phyloP scores from a whole-genome alignment of 192 early-diverging fungal genomes.

The Coemansia sp. region DNA sequence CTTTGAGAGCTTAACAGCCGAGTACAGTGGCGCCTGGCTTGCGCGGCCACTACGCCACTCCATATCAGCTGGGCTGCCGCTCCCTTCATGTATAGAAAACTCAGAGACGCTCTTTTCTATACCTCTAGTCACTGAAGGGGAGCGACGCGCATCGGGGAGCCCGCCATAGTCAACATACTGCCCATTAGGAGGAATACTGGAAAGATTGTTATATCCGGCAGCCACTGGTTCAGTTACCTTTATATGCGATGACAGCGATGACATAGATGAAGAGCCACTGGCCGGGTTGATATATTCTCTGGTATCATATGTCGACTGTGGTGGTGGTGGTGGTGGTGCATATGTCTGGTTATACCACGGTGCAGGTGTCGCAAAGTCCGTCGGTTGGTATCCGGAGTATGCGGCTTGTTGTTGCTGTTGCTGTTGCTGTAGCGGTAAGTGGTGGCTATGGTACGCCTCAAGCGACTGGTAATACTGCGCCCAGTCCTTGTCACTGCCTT shows the following conservation, averaged over 20 bases:
- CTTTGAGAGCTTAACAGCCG: constrained; percentile 34
- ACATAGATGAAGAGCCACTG: background rate
- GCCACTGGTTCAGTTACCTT: background rate
- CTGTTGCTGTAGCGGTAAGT: constrained; percentile 14
- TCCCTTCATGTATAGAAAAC: constrained; percentile 6
- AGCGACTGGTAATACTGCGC: constrained; percentile 47
- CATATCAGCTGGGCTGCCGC: background rate
- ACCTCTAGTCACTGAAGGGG: constrained; percentile 33
- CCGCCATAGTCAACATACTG: background rate
- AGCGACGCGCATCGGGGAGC: constrained; percentile 18
- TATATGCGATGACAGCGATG: background rate
- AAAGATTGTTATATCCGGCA: background rate
- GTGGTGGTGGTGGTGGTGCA: background rate
- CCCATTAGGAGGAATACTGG: background rate
- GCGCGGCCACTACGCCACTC: constrained; percentile 7
- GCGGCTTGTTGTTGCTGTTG: constrained; percentile 19
- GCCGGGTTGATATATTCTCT: background rate
- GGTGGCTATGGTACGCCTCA: constrained; percentile 40
- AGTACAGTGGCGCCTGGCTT: constrained; percentile 33
- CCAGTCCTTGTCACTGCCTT: constrained; percentile 26
- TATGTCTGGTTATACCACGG: constrained; percentile 11
- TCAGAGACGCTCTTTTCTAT: constrained; percentile 31
- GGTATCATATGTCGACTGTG: background rate
- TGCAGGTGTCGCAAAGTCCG: background rate
- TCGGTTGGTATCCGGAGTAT: background rate